A percentile compares a stretch with the other conserved stretches of the same genome.
These are phyloP conservation scores for Kodamaea sp. DNA, from an alignment of 1,139 yeast species.

Conservation along the genomic window DNA sequence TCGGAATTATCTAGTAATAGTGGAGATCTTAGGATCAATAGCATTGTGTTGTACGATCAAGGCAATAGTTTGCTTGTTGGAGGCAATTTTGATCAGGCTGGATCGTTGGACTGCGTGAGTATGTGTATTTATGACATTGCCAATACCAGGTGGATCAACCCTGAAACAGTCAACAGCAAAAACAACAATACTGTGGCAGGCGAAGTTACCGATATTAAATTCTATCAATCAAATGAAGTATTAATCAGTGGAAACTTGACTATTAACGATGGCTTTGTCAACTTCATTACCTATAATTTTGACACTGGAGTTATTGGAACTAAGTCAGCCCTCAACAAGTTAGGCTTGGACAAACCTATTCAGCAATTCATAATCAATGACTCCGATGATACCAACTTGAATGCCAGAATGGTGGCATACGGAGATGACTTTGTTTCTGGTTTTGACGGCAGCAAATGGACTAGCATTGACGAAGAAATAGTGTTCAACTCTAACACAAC, in stretches of 20 bases:
- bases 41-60: slow-evolving; percentile 55
- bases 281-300: slow-evolving; percentile 57
- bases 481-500: slow-evolving; percentile 25
- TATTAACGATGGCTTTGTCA: slow-evolving; percentile 33
- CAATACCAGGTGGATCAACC: slow-evolving; percentile 55
- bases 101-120: slow-evolving; percentile 59
- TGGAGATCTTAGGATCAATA: slow-evolving; percentile 42
- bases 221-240: slow-evolving; percentile 50
- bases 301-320: slow-evolving; percentile 27
- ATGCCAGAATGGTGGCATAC: slow-evolving; percentile 54
- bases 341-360: slow-evolving; percentile 43
- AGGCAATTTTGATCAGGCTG: slow-evolving; percentile 69
- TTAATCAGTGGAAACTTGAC: slow-evolving; percentile 65
- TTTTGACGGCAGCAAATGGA: slow-evolving; percentile 53
- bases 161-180: slow-evolving; percentile 35
- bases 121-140: slow-evolving; percentile 68
- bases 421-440: slow-evolving; percentile 54
- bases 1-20: slow-evolving; percentile 33
- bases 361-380: slow-evolving; percentile 52
- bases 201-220: slow-evolving; percentile 53
- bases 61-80: slow-evolving; percentile 64
- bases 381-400: slow-evolving; percentile 35
- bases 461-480: slow-evolving; percentile 38
- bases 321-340: slow-evolving; percentile 23
- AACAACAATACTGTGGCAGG: slow-evolving; percentile 44